Base-by-base conservation (phyloP, 1,139 yeast species). In the Taiozyma onychis region DNA sequence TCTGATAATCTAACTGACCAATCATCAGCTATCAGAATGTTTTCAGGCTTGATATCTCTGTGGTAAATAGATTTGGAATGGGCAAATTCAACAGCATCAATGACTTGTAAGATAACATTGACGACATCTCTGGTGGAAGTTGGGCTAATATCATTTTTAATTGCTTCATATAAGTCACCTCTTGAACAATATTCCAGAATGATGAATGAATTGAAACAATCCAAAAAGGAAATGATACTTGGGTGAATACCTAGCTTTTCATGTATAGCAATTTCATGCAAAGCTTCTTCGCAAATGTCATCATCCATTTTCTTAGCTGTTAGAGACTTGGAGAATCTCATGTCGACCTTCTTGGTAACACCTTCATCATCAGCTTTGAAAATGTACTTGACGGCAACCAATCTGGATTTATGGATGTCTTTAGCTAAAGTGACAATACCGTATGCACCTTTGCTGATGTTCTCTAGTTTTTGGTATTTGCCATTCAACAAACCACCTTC, bases 111-210 rank as follows among this genome's bases (percentile, higher is more conserved):
- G 66, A 87, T 81, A 30, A 90, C 88, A 62, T 85, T 88, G 51
- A 86, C 78, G 50, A 89, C 80, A 64, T 85, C 87, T 54, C 78
- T 80, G 0, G 90, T 81, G 4, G 87, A 77, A n/a, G 82, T 75
- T 1, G 97, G 97, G 6, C 95, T 93, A 43, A 81, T 75, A 47
- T 87, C 90, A 52, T 81, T 82, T 58, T 85, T 88, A 61, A 91
- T 89, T 9, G 96, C 95, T 64, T 93, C 99, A 66, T 93, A 93
- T 51, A 93, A 73, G 66, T 93, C 99, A 55, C 99, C 99, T 55
- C 91, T 79, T 4, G 93, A 74, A 62, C 96, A 90, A 65, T 89
- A 91, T 62, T 93, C 98, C 66, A 91, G 73, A 41, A 91, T 77
- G 61, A 93, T 78, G 61, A 84, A 89, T 24, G 90, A 80, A 60